Conservation (phyloP, 306 rosid genomes). For the Leucaena leucocephala region DNA sequence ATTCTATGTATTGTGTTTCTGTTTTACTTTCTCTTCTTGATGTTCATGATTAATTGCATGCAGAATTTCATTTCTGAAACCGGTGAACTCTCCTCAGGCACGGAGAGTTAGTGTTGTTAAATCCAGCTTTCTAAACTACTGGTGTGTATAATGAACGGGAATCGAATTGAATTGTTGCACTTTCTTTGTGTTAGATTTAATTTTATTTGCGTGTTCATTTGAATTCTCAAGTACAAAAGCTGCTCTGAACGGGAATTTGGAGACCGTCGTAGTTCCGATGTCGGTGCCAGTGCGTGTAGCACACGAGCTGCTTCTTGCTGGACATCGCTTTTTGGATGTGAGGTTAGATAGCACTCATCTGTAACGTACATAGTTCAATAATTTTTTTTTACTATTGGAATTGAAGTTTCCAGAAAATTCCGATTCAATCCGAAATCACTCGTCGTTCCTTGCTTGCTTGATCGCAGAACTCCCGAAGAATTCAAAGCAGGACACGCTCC, state of each 20-base stretch:
- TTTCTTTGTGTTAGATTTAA: background rate
- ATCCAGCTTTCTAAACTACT: constrained; percentile 32
- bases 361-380: background rate
- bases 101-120: constrained; percentile 14
- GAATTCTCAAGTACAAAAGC: constrained; percentile 46
- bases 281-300: constrained; percentile 93
- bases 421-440: constrained; percentile 5
- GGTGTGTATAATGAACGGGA: constrained; percentile 20
- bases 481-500: constrained; percentile 71
- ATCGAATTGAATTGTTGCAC: background rate
- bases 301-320: constrained; percentile 85
- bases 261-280: constrained; percentile 59
- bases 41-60: background rate
- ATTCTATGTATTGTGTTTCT: background rate
- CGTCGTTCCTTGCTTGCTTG: background rate
- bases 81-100: constrained; percentile 25
- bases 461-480: constrained; percentile 74
- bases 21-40: constrained; percentile 10
- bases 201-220: background rate
- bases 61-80: constrained; percentile 37
- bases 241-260: constrained; percentile 53
- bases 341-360: constrained; percentile 43
- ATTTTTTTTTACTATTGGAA: background rate
- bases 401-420: background rate
- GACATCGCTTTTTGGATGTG: constrained; percentile 88